Base-by-base conservation (phyloP, 495 filamentous ascomycete genomes). In the Terfezia claveryi region DNA sequence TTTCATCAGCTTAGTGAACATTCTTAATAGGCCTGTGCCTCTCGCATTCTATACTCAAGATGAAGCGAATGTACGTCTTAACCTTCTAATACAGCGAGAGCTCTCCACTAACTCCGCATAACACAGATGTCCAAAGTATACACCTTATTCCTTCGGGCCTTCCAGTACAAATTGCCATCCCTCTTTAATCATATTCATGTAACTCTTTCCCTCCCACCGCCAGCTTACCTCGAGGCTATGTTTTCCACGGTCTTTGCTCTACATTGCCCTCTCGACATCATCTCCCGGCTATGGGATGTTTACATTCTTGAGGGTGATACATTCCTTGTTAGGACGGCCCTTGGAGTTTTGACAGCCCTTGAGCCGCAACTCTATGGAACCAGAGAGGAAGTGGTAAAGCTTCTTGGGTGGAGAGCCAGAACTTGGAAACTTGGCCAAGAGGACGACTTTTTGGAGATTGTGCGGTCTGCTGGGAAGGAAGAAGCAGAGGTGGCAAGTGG, bases 291-390 rank as follows among this genome's bases (percentile, higher is more conserved):
- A 4, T 95, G 86, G 87, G 91, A 98, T 63, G 83, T 93, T 27
- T 91, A 86, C 71, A 81, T 89, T 2, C 94, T 96, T 56, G 91
- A 98, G 65, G 88, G 87, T 3, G 91, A 96, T 61, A 73, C 77
- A 9, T 73, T 87, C 12, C 71, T 94, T 10, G 78, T 95, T 23
- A 76, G 89, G 2, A 79, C 84, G 0, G 83, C 77, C 0, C 79
- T 95, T 6, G 91, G 81, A 4, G 64, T 85, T 37, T 51, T 70
- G 38, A 61, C 52, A 10, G 68, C 69, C 51, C 65, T 85, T 27
- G 81, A 87, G 61, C 62, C 73, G 0, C 78, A 74, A 58, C 65
- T 85, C 2, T 80, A 80, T 55, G 76, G 79, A 4, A 72, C 70
- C 56, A 65, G 58, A 17, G 69, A 73, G 37, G 76, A 77, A 52